These are phyloP conservation scores for Paecilomyces fulvus DNA, from an alignment of 2,329 filamentous ascomycete genomes.

Conservation along the genomic window DNA sequence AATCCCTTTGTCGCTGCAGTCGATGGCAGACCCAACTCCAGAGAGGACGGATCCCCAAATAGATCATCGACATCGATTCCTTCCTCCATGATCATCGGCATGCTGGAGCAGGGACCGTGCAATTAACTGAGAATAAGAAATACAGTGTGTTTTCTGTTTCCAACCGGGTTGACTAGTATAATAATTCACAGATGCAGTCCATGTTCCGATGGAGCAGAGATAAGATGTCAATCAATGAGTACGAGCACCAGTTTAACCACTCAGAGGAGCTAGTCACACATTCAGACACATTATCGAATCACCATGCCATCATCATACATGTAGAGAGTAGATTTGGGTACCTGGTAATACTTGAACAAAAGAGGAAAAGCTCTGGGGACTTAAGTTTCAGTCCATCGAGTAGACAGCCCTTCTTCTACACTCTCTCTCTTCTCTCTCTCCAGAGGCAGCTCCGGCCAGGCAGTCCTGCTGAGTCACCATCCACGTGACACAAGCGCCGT, in stretches of 20 bases:
- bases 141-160: not conserved
- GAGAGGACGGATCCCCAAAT: constrained; percentile 57
- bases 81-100: constrained; percentile 50
- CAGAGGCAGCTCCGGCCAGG: not conserved
- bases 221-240: not conserved
- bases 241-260: not conserved
- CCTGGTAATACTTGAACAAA: too few relatives aligned
- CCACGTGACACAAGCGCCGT: not conserved
- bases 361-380: too few relatives aligned
- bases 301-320: not conserved
- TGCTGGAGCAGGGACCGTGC: constrained; percentile 14
- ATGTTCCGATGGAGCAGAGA: not conserved
- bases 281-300: not conserved
- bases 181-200: not conserved
- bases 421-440: not conserved
- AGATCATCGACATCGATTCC: constrained; percentile 61
- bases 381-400: too few relatives aligned
- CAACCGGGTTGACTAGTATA: not conserved
- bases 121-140: not conserved
- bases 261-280: not conserved
- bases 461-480: not conserved
- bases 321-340: not conserved
- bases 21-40: constrained; percentile 51
- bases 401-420: not conserved
- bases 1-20: constrained; percentile 56